Base-by-base conservation (phyloP, 768 basidiomycete genomes). In the Mycena rebaudengoi region DNA sequence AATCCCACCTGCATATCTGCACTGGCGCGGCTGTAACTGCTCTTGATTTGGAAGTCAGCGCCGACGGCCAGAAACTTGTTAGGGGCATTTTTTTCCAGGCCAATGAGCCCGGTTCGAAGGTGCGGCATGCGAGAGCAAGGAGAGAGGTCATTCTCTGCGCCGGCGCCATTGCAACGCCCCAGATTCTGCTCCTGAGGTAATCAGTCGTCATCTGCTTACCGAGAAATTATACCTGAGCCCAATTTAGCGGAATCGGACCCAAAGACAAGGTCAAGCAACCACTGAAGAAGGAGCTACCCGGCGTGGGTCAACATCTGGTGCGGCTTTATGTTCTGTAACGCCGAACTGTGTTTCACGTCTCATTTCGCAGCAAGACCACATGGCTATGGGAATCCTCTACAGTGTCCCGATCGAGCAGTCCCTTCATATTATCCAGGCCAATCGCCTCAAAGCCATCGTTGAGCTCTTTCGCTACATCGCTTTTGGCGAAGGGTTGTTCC, bases 241-340 rank as follows among this genome's bases (percentile, higher is more conserved):
- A 2, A 29, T 48, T n/a, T n/a, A 48, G 50, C 60, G 85, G 85
- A 18, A 73, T 87, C 45, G 85, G 84, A 23, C 82, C 84, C 5
- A 64, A 74, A 8, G 46, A 48, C 16, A 29, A 48, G 13, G 46
- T 48, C 28, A 48, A 48, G 28, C 12, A 18, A 48, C 46, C 46
- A n/a, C 69, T 85, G 7, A 61, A 73, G 13, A 69, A 71, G 40
- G 74, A 79, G 45, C 64, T 75, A 8, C 72, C 77, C 5, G 78
- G 75, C 13, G 78, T 80, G 5, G 79, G 80, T 18, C 43, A 61
- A 8, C 64, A 73, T 52, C 69, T 80, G 28, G 78, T 77, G 62
- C 6, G 71, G 65, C 1, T 20, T 41, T 12, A 5, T 51, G n/a
- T n/a, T n/a, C n/a, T n/a, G n/a, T n/a, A n/a, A n/a, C n/a, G n/a